These are phyloP conservation scores for Fusarium sacchari DNA, from an alignment of 2,329 filamentous ascomycete genomes.

Conservation along the genomic window DNA sequence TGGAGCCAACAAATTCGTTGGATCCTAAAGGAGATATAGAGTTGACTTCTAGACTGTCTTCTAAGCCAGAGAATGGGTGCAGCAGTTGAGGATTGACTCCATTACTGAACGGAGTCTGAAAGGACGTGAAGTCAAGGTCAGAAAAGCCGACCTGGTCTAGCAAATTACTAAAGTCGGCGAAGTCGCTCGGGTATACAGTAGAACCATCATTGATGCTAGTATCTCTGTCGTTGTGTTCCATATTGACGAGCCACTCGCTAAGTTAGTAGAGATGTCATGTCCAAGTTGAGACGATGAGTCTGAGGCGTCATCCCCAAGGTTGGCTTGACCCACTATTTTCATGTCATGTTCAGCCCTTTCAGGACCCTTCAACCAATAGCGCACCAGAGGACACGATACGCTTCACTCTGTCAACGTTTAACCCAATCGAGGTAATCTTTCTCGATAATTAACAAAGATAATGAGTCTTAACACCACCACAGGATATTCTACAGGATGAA, in stretches of 20 bases:
- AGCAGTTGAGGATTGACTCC: not conserved
- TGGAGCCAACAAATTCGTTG: not conserved
- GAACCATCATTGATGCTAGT: fast-evolving
- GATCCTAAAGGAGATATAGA: fast-evolving
- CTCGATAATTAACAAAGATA: not conserved
- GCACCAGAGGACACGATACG: fast-evolving
- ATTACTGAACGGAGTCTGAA: not conserved
- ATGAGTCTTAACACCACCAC: not conserved
- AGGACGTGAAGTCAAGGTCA: not conserved
- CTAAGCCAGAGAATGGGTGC: not conserved
- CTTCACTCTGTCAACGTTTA: fast-evolving
- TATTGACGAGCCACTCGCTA: fast-evolving
- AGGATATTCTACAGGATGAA: not conserved
- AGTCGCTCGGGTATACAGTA: not conserved
- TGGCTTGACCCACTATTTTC: conserved; percentile 7
- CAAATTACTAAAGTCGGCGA: fast-evolving
- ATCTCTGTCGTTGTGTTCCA: not conserved
- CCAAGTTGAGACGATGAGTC: not conserved
- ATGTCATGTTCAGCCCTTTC: conserved; percentile 22
- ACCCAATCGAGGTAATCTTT: not conserved
- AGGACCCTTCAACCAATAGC: not conserved
- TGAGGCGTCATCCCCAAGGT: not conserved
- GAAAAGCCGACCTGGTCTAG: not conserved
- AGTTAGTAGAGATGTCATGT: not conserved
- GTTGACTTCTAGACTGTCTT: no score